Evolutionary conservation across 345 rosid genomes (phyloP).

Genomic region (Eucalyptus melliodora): DNA sequence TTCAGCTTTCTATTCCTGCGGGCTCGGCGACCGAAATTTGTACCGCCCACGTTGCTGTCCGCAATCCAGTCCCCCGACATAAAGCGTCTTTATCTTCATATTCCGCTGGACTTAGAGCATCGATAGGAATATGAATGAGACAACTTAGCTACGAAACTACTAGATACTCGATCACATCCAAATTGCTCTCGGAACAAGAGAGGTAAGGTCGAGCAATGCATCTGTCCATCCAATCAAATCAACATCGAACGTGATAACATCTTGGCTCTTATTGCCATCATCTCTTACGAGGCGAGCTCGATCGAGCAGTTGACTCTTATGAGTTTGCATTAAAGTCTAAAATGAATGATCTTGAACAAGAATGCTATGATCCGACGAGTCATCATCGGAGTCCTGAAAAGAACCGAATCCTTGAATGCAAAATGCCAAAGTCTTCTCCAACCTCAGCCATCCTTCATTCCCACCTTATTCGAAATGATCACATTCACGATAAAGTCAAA

Average conservation of each 20-base stretch:
- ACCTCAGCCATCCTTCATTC: too few species aligned
- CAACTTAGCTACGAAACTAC: background rate
- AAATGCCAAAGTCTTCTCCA: too few species aligned
- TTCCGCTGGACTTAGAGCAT: background rate
- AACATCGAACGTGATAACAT: too few species aligned
- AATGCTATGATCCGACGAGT: too few species aligned
- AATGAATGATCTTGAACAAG: too few species aligned
- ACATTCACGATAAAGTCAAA: background rate
- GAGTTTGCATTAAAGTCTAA: background rate
- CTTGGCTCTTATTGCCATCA: fast-evolving
- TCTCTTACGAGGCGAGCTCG: background rate
- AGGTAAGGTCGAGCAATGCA: background rate
- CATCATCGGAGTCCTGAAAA: too few species aligned
- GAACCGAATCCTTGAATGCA: too few species aligned
- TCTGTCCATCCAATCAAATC: background rate
- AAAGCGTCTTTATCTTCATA: background rate
- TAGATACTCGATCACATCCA: too few species aligned
- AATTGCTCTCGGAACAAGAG: too few species aligned
- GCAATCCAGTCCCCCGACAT: too few species aligned
- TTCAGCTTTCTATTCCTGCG: background rate
- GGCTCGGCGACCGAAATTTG: background rate
- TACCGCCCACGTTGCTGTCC: background rate
- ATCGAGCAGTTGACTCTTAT: too few species aligned
- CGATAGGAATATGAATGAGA: background rate
- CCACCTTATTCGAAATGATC: background rate